Evolutionary conservation across 1,284 basidiomycete species (phyloP).

Genomic region (Chalciporus sp.): DNA sequence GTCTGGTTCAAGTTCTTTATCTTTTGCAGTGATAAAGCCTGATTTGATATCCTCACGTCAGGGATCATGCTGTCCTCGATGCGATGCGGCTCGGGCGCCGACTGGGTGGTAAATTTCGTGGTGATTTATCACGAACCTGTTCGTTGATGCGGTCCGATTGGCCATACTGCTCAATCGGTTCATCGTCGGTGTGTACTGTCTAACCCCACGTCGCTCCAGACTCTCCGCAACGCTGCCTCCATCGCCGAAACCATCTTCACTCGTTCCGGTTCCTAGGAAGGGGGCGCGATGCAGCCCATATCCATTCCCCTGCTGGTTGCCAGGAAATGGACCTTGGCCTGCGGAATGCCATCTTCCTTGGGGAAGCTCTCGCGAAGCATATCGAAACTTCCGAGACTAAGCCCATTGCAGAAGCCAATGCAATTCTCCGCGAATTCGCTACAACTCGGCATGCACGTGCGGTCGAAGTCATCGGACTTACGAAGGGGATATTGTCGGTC

Average conservation of each 20-base stretch:
- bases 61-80: no score
- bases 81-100: no score
- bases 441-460: conserved; percentile 7
- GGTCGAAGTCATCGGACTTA: conserved; percentile 13
- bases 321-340: conserved; percentile 54
- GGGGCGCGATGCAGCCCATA: conserved; percentile 44
- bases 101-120: no score
- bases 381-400: conserved; percentile 3
- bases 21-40: no score
- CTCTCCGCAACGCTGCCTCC: conserved; percentile 41
- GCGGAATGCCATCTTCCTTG: conserved; percentile 43
- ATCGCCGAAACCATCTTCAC: conserved; percentile 38
- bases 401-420: conserved; percentile 4
- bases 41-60: no score
- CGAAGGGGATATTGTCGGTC: conserved; percentile 8
- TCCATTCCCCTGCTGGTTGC: conserved; percentile 48
- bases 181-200: no score
- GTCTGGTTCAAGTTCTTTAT: no score
- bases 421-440: conserved; percentile 7
- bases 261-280: conserved; percentile 26
- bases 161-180: no score
- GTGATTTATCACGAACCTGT: no score
- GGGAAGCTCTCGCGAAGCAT: conserved; percentile 19
- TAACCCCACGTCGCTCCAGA: no score
- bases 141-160: no score